These are phyloP conservation scores for Rubia peregrina DNA, from an alignment of 305 asterid species.

Conservation along the genomic window DNA sequence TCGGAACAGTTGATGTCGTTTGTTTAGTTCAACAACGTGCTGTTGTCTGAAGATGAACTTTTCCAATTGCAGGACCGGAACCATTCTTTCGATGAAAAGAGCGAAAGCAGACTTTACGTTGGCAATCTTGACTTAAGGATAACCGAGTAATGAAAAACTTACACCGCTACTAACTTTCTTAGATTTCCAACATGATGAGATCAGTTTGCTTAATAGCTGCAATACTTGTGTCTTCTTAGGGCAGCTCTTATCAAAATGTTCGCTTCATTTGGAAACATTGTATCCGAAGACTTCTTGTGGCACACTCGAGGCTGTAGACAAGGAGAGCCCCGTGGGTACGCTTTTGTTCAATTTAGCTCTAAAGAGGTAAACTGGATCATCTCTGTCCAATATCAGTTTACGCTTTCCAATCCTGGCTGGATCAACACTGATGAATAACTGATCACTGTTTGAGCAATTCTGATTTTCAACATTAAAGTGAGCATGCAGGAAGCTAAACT, in stretches of 20 bases:
- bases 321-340: conserved; percentile 71
- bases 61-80: background rate
- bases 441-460: conserved; percentile 25
- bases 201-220: background rate
- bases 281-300: conserved; percentile 86
- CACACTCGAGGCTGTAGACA: conserved; percentile 89
- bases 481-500: conserved; percentile 88
- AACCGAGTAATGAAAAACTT: conserved; percentile 47
- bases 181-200: background rate
- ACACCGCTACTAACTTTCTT: conserved; percentile 2
- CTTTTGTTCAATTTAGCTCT: conserved; percentile 68
- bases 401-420: conserved; percentile 50
- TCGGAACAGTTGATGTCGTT: background rate
- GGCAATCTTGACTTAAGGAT: conserved; percentile 83
- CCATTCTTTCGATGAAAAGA: background rate
- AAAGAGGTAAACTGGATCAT: conserved; percentile 58
- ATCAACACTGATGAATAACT: conserved; percentile 59
- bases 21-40: background rate
- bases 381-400: conserved; percentile 20
- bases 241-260: conserved; percentile 80
- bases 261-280: conserved; percentile 66
- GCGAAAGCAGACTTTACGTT: conserved; percentile 40
- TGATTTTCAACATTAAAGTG: conserved; percentile 79
- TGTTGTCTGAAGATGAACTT: background rate
- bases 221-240: conserved; percentile 31